phyloP scores from a whole-genome alignment of 306 rosid species.

The Fagus sylvatica region DNA sequence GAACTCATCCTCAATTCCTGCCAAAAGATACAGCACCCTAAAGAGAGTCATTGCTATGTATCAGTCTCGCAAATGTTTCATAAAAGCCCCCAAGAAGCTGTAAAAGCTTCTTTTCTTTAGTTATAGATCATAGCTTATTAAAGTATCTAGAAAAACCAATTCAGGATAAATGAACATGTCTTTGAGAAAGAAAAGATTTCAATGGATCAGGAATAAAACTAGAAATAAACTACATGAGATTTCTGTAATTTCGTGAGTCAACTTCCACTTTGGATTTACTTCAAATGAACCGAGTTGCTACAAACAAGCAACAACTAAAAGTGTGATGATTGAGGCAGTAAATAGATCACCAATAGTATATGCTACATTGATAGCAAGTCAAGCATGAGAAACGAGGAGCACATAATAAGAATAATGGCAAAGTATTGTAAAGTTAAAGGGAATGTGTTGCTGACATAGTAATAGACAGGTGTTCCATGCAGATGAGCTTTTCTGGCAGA shows the following conservation, averaged over 20 bases:
- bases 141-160: background rate
- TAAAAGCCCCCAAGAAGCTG: background rate
- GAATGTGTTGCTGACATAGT: conserved; percentile 58
- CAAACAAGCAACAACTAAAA: background rate
- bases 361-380: conserved; percentile 16
- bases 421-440: conserved; percentile 14
- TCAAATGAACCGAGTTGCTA: background rate
- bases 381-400: conserved; percentile 10
- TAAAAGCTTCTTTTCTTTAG: background rate
- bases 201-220: background rate
- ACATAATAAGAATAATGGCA: background rate
- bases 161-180: background rate
- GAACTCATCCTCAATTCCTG: background rate
- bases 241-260: no score
- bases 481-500: conserved; percentile 73
- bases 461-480: conserved; percentile 72
- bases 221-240: no score
- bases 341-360: conserved; percentile 1
- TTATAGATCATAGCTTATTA: background rate
- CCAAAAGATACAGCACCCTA: background rate
- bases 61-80: background rate
- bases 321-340: background rate
- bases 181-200: background rate
- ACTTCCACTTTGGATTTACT: no score
- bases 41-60: background rate